A percentile compares a stretch with the other conserved stretches of the same genome.
Conservation (phyloP, 768 basidiomycete genomes). For the Pleurotus platypus region DNA sequence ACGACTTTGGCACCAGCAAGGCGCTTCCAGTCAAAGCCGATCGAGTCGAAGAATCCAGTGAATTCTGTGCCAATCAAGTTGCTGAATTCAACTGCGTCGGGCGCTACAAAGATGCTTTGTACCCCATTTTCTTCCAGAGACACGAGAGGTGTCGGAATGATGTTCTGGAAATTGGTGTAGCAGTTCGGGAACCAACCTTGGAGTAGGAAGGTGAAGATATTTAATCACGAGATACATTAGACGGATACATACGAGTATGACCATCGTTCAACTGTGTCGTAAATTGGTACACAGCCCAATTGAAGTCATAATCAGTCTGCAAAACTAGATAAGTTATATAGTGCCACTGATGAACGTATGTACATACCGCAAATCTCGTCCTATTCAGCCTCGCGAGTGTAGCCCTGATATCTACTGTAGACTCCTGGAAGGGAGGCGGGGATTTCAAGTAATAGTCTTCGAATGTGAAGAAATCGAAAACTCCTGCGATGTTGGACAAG, state of each 20-base stretch:
- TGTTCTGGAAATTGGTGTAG: constrained; percentile 49
- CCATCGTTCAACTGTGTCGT: constrained; percentile 59
- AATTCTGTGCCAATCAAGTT: constrained; percentile 40
- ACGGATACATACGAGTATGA: constrained; percentile 47
- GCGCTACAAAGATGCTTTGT: constrained; percentile 48
- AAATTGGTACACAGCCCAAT: constrained; percentile 51
- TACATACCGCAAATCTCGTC: constrained; percentile 41
- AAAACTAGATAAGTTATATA: constrained; percentile 2
- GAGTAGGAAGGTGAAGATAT: not conserved
- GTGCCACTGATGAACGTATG: not conserved
- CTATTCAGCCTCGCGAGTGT: constrained; percentile 44
- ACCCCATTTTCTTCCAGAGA: constrained; percentile 44
- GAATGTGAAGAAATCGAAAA: constrained; percentile 53
- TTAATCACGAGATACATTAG: not conserved
- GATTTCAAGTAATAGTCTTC: constrained; percentile 48
- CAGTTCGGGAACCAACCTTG: constrained; percentile 56
- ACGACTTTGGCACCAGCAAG: constrained; percentile 59
- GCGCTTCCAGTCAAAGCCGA: constrained; percentile 54
- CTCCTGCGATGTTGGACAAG: constrained; percentile 39
- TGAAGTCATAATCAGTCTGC: constrained; percentile 68
- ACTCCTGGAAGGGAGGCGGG: constrained; percentile 52
- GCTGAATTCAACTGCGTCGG: constrained; percentile 51
- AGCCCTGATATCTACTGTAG: constrained; percentile 50
- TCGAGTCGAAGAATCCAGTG: constrained; percentile 41
- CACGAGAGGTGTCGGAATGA: constrained; percentile 55